These are phyloP conservation scores for Amanita fuliginea DNA, from an alignment of 768 basidiomycete genomes.

Conservation along the genomic window DNA sequence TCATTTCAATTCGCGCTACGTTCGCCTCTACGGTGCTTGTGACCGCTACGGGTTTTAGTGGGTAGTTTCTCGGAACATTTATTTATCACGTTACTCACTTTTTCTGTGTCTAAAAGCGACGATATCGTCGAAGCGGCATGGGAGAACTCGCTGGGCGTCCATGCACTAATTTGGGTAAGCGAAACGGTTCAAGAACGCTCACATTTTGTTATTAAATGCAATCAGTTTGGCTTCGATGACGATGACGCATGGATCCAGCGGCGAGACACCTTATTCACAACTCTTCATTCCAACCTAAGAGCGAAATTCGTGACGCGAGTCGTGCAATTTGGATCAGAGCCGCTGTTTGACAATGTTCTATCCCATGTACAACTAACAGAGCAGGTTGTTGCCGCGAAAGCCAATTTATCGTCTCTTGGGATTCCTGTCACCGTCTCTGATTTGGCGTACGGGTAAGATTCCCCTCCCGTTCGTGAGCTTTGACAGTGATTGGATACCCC, in stretches of 20 bases:
- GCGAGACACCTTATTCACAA: conserved; percentile 29
- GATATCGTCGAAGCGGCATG: conserved; percentile 47
- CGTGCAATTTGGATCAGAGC: conserved; percentile 50
- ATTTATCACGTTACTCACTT: background rate
- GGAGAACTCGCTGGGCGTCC: conserved; percentile 38
- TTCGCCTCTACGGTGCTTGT: conserved; percentile 31
- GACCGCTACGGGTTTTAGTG: conserved; percentile 26
- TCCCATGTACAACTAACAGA: conserved; percentile 27
- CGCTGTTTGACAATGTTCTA: conserved; percentile 40
- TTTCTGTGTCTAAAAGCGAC: conserved; percentile 20
- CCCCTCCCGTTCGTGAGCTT: conserved; percentile 11
- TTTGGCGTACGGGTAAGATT: conserved; percentile 29
- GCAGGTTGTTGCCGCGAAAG: conserved; percentile 35
- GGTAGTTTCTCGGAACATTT: conserved; percentile 2
- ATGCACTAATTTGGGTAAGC: conserved; percentile 49
- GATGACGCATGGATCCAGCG: conserved; percentile 32
- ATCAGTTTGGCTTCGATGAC: conserved; percentile 25
- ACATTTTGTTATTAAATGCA: background rate
- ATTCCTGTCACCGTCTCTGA: conserved; percentile 50
- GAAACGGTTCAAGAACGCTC: background rate
- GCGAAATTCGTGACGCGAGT: conserved; percentile 44
- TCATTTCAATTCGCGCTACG: conserved; percentile 42
- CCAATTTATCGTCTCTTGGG: conserved; percentile 28
- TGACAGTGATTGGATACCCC: background rate
- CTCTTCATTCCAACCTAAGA: conserved; percentile 35